Conservation (phyloP, 169 alveolate genomes). For the Eimeria sp. region DNA sequence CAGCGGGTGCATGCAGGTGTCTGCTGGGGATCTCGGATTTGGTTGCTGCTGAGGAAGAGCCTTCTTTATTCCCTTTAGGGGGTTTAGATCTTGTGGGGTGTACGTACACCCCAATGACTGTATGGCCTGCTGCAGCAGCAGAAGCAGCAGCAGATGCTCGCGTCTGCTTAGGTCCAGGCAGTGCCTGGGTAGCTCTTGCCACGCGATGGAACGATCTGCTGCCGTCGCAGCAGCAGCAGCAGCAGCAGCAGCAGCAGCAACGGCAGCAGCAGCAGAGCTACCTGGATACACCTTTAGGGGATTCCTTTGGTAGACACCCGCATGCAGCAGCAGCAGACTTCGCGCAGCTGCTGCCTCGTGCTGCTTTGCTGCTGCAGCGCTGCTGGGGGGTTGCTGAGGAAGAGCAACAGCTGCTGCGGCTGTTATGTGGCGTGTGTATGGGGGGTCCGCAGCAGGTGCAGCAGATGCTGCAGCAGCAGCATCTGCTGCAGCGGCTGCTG, state of each 20-base stretch:
- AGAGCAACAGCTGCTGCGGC: constrained; percentile 67
- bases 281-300: constrained; percentile 41
- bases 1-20: constrained; percentile 59
- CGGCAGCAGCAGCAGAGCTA: constrained; percentile 40
- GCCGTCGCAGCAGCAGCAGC: constrained; percentile 23
- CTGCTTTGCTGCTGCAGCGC: constrained; percentile 51
- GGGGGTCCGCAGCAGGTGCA: constrained; percentile 66
- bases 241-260: constrained; percentile 50
- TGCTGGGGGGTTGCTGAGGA: constrained; percentile 63
- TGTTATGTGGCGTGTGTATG: background rate
- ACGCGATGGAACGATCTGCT: constrained; percentile 35
- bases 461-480: constrained; percentile 43
- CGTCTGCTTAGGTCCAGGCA: constrained; percentile 27
- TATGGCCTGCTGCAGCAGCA: constrained; percentile 51
- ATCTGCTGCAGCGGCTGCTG: constrained; percentile 70
- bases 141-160: constrained; percentile 69
- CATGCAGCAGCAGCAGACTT: constrained; percentile 68
- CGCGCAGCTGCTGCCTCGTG: constrained; percentile 65
- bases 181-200: constrained; percentile 70
- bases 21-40: background rate
- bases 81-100: constrained; percentile 50
- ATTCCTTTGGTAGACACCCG: constrained; percentile 64
- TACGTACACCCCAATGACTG: background rate
- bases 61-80: constrained; percentile 21
- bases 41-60: constrained; percentile 51